These are phyloP conservation scores for Venturia oleaginea DNA, from an alignment of 2,329 filamentous ascomycete species.

Conservation along the genomic window DNA sequence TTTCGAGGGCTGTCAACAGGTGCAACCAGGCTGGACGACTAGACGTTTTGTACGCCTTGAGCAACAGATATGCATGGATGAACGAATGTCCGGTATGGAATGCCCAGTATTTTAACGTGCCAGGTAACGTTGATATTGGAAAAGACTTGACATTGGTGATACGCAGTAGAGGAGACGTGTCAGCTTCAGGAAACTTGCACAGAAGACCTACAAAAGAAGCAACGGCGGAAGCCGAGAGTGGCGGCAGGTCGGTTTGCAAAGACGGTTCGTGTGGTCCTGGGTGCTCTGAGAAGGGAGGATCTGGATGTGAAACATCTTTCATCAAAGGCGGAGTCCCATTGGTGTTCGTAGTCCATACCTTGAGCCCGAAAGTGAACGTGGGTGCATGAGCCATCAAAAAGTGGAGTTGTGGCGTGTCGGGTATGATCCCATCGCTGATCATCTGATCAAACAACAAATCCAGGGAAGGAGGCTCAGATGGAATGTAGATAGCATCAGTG, in stretches of 20 bases:
- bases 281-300: background rate
- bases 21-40: background rate
- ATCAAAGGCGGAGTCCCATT: background rate
- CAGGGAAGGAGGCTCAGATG: slow-evolving; percentile 44
- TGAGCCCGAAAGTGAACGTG: slow-evolving; percentile 9
- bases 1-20: background rate
- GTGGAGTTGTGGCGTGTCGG: slow-evolving; percentile 42
- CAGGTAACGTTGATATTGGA: background rate
- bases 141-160: background rate
- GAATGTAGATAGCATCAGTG: slow-evolving; percentile 6
- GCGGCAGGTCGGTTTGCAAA: background rate
- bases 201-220: background rate
- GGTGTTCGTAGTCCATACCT: slow-evolving; percentile 4
- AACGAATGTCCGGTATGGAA: background rate
- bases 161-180: background rate
- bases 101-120: background rate
- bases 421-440: slow-evolving; percentile 39
- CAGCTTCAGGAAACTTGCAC: background rate
- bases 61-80: background rate
- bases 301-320: background rate
- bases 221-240: background rate
- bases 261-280: background rate
- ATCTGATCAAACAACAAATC: slow-evolving; percentile 52
- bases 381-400: slow-evolving; percentile 40
- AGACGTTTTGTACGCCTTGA: background rate